A percentile compares a stretch with the other conserved stretches of the same genome.
phyloP scores from a whole-genome alignment of 2,329 filamentous ascomycete species.

The Colletotrichum lindemuthianum region DNA sequence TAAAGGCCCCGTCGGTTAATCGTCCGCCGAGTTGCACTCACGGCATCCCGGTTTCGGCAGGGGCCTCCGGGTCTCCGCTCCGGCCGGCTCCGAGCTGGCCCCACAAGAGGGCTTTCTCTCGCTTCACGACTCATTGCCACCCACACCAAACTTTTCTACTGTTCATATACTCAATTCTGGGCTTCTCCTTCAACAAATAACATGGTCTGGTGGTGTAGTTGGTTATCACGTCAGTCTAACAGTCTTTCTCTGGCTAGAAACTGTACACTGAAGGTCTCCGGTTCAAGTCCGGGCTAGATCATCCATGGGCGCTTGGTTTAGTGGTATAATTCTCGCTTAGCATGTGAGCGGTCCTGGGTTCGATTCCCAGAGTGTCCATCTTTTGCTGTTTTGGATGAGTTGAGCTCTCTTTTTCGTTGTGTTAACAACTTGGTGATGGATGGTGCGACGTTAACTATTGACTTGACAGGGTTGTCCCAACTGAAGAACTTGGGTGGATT shows the following conservation, averaged over 20 bases:
- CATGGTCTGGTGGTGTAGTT: constrained; percentile 48
- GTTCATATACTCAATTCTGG: not conserved
- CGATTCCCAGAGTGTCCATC: constrained; percentile 34
- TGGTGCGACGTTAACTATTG: too few species aligned
- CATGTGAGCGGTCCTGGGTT: constrained; percentile 34
- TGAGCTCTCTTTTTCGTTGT: not conserved
- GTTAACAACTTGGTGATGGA: too few species aligned
- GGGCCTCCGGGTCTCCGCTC: not conserved
- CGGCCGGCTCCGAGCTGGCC: not conserved
- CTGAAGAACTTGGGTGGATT: too few species aligned
- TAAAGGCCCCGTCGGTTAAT: too few species aligned
- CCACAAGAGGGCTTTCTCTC: constrained; percentile 17
- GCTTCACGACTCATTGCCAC: constrained; percentile 10
- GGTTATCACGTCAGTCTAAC: constrained; percentile 62
- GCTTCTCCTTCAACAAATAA: not conserved
- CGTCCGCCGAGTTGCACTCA: too few species aligned
- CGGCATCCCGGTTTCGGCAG: not conserved
- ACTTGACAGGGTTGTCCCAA: too few species aligned
- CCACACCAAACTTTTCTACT: not conserved
- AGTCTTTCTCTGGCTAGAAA: constrained; percentile 7
- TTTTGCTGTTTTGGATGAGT: not conserved
- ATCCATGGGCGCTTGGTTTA: constrained; percentile 33
- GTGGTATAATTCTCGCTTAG: constrained; percentile 36
- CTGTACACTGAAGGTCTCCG: constrained; percentile 34
- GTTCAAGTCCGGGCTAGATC: constrained; percentile 35